Evolutionary conservation across 352 stramenopile species (phyloP).

Genomic region (Phytophthora pistaciae): DNA sequence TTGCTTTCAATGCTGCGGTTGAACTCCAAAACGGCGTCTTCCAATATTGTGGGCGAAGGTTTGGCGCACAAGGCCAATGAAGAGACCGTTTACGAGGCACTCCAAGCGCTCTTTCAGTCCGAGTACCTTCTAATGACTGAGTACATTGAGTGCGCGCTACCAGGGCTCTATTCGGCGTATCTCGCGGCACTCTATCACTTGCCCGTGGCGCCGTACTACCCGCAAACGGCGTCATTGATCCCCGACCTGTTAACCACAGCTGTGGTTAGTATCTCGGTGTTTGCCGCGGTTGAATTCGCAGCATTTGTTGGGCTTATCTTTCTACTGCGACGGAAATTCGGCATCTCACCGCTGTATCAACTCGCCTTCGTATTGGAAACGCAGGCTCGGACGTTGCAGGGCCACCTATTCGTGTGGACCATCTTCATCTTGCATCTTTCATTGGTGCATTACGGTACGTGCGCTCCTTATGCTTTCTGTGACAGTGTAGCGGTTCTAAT

Average conservation of each 20-base stretch:
- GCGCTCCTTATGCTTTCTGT: neutral
- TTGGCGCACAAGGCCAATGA: neutral
- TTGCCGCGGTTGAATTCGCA: slow-evolving; percentile 13
- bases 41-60: neutral
- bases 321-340: slow-evolving; percentile 16
- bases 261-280: slow-evolving; percentile 4
- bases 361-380: slow-evolving; percentile 47
- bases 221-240: slow-evolving; percentile 3
- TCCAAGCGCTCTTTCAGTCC: neutral
- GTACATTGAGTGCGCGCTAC: slow-evolving; percentile 35
- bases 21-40: neutral
- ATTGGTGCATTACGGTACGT: slow-evolving; percentile 31
- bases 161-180: slow-evolving; percentile 23
- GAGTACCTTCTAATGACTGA: neutral
- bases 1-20: neutral
- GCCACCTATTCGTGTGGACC: slow-evolving; percentile 17
- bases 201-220: slow-evolving; percentile 30
- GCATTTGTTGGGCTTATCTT: slow-evolving; percentile 2
- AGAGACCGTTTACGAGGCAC: neutral
- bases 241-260: neutral
- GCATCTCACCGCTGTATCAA: slow-evolving; percentile 16
- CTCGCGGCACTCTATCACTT: slow-evolving; percentile 20
- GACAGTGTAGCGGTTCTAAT: too few relatives aligned
- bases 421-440: slow-evolving; percentile 2
- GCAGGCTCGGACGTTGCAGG: slow-evolving; percentile 13